Conservation (phyloP, 164 flowering plant genomes). For the Aristolochia fimbriata region DNA sequence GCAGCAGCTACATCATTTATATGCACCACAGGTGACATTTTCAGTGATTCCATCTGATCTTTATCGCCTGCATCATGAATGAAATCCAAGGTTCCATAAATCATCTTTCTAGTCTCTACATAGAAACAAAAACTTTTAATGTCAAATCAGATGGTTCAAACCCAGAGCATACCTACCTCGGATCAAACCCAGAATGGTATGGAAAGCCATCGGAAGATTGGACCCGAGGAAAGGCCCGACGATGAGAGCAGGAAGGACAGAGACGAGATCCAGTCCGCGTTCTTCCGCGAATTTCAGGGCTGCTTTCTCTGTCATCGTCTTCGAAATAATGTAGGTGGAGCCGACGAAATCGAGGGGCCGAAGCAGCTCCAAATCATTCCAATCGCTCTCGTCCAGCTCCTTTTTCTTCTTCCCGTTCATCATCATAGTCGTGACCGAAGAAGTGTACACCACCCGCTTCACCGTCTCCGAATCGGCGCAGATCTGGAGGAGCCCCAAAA, state of each 20-base stretch:
- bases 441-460: slow-evolving; percentile 12
- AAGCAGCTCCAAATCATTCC: slow-evolving; percentile 30
- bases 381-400: slow-evolving; percentile 26
- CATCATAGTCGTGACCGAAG: too few species aligned
- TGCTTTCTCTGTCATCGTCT: slow-evolving; percentile 33
- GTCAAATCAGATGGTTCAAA: too few species aligned
- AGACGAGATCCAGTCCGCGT: slow-evolving; percentile 31
- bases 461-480: slow-evolving; percentile 31
- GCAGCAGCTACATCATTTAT: slow-evolving; percentile 18
- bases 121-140: too few species aligned
- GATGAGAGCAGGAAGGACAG: slow-evolving; percentile 23
- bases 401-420: neutral
- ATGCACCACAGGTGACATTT: slow-evolving; percentile 13
- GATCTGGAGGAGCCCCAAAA: slow-evolving; percentile 23
- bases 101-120: too few species aligned
- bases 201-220: slow-evolving; percentile 32
- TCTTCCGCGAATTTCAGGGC: slow-evolving; percentile 30
- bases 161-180: slow-evolving; percentile 24
- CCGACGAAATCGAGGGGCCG: neutral
- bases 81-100: too few species aligned
- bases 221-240: neutral
- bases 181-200: slow-evolving; percentile 16
- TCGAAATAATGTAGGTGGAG: slow-evolving; percentile 23
- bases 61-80: neutral
- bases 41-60: slow-evolving; percentile 2